phyloP scores from a whole-genome alignment of 352 stramenopile species.

The Aphanomyces astaci region DNA sequence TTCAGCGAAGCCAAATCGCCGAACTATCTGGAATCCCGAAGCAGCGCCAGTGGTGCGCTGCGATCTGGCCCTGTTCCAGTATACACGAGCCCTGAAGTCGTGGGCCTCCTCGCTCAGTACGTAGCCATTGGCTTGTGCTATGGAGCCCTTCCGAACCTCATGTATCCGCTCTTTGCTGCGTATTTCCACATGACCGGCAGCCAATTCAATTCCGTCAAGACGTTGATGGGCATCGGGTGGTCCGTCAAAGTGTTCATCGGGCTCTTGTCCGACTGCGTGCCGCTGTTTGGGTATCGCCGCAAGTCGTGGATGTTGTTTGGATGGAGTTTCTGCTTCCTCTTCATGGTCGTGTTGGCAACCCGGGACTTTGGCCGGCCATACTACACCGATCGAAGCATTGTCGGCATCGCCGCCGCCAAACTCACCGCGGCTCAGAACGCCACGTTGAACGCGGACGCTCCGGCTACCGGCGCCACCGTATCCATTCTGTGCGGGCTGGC shows the following conservation, averaged over 20 bases:
- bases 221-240: slow-evolving; percentile 61
- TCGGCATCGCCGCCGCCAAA: slow-evolving; percentile 23
- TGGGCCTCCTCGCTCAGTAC: slow-evolving; percentile 46
- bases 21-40: slow-evolving; percentile 4
- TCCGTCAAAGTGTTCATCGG: slow-evolving; percentile 78
- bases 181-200: slow-evolving; percentile 46
- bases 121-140: slow-evolving; percentile 41
- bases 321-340: slow-evolving; percentile 35
- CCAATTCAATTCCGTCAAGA: slow-evolving; percentile 33
- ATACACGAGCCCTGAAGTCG: slow-evolving; percentile 33
- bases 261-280: slow-evolving; percentile 77
- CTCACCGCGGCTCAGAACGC: slow-evolving; percentile 3
- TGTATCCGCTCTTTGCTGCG: slow-evolving; percentile 47
- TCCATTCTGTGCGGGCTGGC: slow-evolving; percentile 47
- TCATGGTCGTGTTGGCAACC: slow-evolving; percentile 34
- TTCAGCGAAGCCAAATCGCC: slow-evolving; percentile 29
- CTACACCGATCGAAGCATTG: slow-evolving; percentile 23
- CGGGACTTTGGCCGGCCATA: slow-evolving; percentile 36
- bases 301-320: slow-evolving; percentile 80
- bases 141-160: slow-evolving; percentile 33
- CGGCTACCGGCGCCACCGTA: slow-evolving; percentile 31
- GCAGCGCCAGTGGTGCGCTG: slow-evolving; percentile 36
- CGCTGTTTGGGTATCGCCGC: slow-evolving; percentile 70
- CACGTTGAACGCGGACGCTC: slow-evolving; percentile 33
- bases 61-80: slow-evolving; percentile 32